phyloP scores from a whole-genome alignment of 1,139 yeast genomes.

The Magnusiomyces tetraspermus region DNA sequence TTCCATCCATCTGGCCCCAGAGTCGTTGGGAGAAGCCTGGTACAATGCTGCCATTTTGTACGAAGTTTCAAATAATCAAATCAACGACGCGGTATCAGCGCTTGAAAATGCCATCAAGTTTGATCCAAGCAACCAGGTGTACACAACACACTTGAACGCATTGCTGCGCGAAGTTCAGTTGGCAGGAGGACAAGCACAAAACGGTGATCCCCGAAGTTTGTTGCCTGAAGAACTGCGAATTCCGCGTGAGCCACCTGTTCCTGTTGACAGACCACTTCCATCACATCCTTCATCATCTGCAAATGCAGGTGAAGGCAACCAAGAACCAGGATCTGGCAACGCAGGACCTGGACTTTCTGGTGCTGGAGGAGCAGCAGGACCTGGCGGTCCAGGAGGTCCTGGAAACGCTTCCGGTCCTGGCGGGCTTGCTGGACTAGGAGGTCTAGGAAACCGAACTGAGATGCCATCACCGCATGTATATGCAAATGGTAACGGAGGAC shows the following conservation, averaged over 20 bases:
- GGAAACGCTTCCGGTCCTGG: conserved; percentile 5
- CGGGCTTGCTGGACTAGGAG: background rate
- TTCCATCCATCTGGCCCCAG: conserved; percentile 90
- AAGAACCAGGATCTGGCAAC: background rate
- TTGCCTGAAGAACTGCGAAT: conserved; percentile 13
- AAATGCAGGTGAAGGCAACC: background rate
- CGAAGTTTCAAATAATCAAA: conserved; percentile 94
- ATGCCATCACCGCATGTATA: background rate
- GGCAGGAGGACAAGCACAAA: background rate
- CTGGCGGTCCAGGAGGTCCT: conserved; percentile 11
- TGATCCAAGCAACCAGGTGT: conserved; percentile 90
- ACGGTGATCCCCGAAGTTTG: background rate
- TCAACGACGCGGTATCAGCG: conserved; percentile 91
- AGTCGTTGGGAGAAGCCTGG: conserved; percentile 88
- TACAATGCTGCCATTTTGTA: conserved; percentile 93
- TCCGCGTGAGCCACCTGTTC: conserved; percentile 14
- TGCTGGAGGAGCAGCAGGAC: background rate
- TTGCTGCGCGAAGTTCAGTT: conserved; percentile 6
- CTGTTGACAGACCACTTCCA: conserved; percentile 16
- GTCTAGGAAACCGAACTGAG: background rate
- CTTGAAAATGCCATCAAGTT: conserved; percentile 91
- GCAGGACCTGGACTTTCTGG: background rate
- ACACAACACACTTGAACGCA: conserved; percentile 61
- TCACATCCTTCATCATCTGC: background rate
- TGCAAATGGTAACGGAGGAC: background rate